Base-by-base conservation (phyloP, 768 basidiomycete genomes). In the Punctularia strigosozonata region DNA sequence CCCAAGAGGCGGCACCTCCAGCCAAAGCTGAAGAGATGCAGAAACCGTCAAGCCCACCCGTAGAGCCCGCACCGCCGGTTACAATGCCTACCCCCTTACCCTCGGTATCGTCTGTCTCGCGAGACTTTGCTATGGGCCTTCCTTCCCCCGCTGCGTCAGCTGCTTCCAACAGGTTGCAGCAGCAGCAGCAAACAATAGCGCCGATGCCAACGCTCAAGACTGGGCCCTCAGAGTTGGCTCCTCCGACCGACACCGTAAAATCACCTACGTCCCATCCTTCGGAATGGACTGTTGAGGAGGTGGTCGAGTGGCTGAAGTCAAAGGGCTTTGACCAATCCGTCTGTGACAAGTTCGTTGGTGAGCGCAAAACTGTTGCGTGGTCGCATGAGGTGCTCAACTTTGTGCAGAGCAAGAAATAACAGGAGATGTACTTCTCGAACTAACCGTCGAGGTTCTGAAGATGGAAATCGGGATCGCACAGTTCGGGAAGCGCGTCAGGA, bases 401-500 rank as follows among this genome's bases (percentile, higher is more conserved):
- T 15, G 28, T 43, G 30, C 54, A 91, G 94, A 98, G 62, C 91
- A 99, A 76, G 95, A 99, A 63, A 98, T 99, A 39, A 87, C 91
- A 0, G 95, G 95, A 15, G 95, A 99, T 50, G 87, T 98, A 23
- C 74, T 99, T 5, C 77, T 98, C 40, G 94, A 95, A 51, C 81
- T 98, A 43, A 90, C 97, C 45, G 75, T 80, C 39, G 83, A 81
- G 51, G 69, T 95, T 13, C 79, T 99, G 50, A 98, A 98, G 63
- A 68, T 64, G 7, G 92, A 98, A 62, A 81, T 99, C 38, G 95
- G 91, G 18, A 89, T 99, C 46, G 65, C 71, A 51, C 90, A 90
- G 3, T 95, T 94, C 48, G 95, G 95, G 10, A 95, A 95, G 55
- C 86, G 95, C 14, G 71, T 88, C 57, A 79, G 88, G 40, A 91